Evolutionary conservation across 305 asterid species (phyloP).

Genomic region (Solanum hybrid): DNA sequence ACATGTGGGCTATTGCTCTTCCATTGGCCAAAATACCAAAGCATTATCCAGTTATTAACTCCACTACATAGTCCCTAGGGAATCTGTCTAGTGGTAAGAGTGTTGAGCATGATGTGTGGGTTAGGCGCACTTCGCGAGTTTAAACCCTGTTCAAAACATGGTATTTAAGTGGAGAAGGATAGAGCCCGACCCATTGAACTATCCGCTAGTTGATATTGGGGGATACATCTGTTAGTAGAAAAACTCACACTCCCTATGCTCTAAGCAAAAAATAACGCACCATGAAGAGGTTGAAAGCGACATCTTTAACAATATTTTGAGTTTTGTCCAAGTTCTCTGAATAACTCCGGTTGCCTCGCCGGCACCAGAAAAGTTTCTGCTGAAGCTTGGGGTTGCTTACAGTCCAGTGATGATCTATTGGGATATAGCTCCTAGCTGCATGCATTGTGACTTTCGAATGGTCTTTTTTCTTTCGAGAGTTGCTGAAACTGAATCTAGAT

Average conservation of each 20-base stretch:
- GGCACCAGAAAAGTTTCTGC: background rate
- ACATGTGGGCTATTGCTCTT: background rate
- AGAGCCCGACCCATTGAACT: background rate
- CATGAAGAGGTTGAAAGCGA: background rate
- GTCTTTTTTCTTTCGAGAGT: background rate
- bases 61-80: background rate
- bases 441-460: conserved; percentile 1
- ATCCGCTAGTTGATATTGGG: background rate
- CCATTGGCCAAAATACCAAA: background rate
- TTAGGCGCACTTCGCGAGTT: background rate
- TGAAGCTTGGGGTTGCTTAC: background rate
- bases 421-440: background rate
- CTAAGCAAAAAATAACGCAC: background rate
- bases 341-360: background rate
- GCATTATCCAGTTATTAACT: background rate
- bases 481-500: background rate
- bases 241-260: background rate
- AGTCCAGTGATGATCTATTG: background rate
- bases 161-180: background rate
- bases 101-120: background rate
- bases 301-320: background rate
- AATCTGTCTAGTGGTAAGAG: background rate
- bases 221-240: background rate
- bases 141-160: background rate
- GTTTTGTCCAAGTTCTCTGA: background rate